Evolutionary conservation across 805 yeast species (phyloP), one percentile per base, ranked within the genome.

Genomic region (Kuraishia piskuri): DNA sequence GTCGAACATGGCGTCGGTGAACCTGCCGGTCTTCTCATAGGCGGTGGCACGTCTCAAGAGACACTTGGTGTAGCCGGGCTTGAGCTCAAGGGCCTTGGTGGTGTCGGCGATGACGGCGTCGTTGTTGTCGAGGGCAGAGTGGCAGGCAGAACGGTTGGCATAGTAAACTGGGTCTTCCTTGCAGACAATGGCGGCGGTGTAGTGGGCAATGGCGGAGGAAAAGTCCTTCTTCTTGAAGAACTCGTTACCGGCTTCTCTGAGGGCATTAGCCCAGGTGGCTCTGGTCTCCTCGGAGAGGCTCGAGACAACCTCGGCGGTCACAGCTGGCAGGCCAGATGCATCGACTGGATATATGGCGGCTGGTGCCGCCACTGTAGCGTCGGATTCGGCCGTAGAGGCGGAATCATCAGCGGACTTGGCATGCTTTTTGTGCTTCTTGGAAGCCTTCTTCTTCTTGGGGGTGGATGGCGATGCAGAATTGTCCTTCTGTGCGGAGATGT

Each of bases 91-190:
- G 25, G 98, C 99, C 56, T 78, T 79, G 21, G 96, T 82, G 54
- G 97, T 87, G 68, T 90, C 97, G 60, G 83, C 88, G 58, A 94
- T 78, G 49, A 91, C 96, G 67, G 90, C 85, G 61, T 88, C 90
- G 66, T 82, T 83, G 57, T 90, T 81, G 58, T 83, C 80, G 59
- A 88, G 74, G 8, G 95, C 89, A 51, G 91, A 87, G 72, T 88
- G 88, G 71, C 97, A 92, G 19, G 99, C 99, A 25, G 98, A 90
- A 71, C 97, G 84, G 76, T 94, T 94, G 57, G 97, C 90, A 73
- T 85, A 92, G 73, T 80, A 94, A 37, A 91, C 87, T 4, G 97
- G 90, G 69, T 94, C 97, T 60, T 77, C 70, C 66, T 86, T 85
- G 64, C 89, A 76, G 53, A 75, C 66, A 60, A 94, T 75, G 10